Evolutionary conservation across 2,329 filamentous ascomycete genomes (phyloP), one percentile per base, ranked within the genome.

Genomic region (Dothidotthia symphoricarpi): DNA sequence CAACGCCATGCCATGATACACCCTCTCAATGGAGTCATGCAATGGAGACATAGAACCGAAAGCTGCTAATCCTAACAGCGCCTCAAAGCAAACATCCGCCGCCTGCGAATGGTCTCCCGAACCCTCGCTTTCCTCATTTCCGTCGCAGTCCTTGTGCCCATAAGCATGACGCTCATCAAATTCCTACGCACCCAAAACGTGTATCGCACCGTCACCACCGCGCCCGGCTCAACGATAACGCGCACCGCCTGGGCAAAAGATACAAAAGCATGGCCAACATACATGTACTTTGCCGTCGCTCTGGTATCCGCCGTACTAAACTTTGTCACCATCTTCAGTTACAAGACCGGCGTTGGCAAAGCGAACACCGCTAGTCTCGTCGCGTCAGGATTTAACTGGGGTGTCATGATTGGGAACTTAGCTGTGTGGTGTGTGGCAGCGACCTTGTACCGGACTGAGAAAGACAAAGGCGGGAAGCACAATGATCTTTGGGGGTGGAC

Each of bases 401-500:
- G 47, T 2, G 46, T 66, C 5, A 41, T 64, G 35, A 17, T 55
- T 1, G 58, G 53, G 3, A 64, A 71, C 32, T n/a, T 70, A 11
- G 51, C 59, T 0, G 55, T 67, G 3, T 70, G 68, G 68, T 49
- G 47, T 25, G 55, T 61, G 2, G 60, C 57, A 1, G 65, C 55
- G 27, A 47, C 35, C 1, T 28, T 70, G 28, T 71, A 70, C 45
- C 47, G 64, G 1, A 46, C 42, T 29, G 62, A 69, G 27, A 69
- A 66, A 45, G 59, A 66, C 22, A 53, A 51, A 24, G 36, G 53
- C 40, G 64, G 63, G 4, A 63, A 63, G 41, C 56, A 50, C 24
- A 53, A 59, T 43, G 67, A 70, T 56, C 47, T 70, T 3, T 71
- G 69, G 69, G 69, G 68, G 0, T 71, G 69, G 69, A 68, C 60